Base-by-base conservation (phyloP, 495 filamentous ascomycete genomes). In the Aspergillus indologenus region DNA sequence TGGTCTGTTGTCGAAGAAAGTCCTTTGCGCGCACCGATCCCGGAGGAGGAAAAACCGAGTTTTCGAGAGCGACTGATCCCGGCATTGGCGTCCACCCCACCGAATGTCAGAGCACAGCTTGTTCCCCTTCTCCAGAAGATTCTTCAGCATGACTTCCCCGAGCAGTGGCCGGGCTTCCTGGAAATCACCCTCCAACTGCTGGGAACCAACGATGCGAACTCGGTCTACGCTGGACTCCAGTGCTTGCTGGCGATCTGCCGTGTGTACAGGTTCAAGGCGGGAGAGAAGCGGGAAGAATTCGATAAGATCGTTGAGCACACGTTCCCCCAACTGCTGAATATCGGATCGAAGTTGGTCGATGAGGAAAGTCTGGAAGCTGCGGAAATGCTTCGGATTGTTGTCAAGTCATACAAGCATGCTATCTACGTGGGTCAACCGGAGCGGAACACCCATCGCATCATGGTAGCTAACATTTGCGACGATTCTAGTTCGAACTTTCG, bases 361-460 rank as follows among this genome's bases (percentile, higher is more conserved):
- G 92, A 98, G 77, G 87, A 86, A 61, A 95, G 89, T 66, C 72
- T 92, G 62, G 95, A 98, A 73, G 94, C 94, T 49, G 94, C 90
- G 50, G 94, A 97, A 77, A 98, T 98, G 90, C 81, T 98, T 58
- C 89, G 94, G 58, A 88, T 94, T 56, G 88, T 92, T 31, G 84
- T 98, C 68, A 98, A 98, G 78, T 85, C 90, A 7, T 98, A 92
- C 73, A 98, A 98, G 76, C 95, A 98, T 75, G 90, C 93, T 43
- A 95, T 93, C 58, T 98, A 92, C 78, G 92, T 97, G 79, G 55
- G 90, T 86, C 54, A 56, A 47, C 57, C 48, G 22, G 43, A 21
- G 43, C 23, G 4, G 5, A 29, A 47, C 8, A 56, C 5, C 22
- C 29, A 44, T 56, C 3, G 12, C 19, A 53, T 42, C 22, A 22